These are phyloP conservation scores for Auriscalpium orientale DNA, from an alignment of 768 basidiomycete species.

Conservation along the genomic window DNA sequence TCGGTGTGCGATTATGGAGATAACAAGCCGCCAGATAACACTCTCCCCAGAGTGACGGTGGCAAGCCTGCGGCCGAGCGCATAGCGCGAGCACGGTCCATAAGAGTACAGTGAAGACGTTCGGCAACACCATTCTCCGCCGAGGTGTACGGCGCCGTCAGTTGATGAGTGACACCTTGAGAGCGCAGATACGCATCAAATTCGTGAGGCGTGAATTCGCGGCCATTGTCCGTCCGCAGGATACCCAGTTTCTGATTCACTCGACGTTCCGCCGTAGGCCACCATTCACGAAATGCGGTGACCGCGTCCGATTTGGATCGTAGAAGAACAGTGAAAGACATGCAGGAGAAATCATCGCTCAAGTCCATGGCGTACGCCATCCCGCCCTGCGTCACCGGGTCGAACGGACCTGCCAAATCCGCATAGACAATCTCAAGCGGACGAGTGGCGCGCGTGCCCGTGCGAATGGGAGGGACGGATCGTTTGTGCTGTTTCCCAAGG, in stretches of 20 bases:
- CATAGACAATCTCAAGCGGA: neutral
- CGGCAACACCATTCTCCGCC: constrained; percentile 30
- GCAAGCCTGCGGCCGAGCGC: constrained; percentile 1
- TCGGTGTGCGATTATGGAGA: neutral
- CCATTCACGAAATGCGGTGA: neutral
- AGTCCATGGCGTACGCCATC: neutral
- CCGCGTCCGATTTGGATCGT: neutral
- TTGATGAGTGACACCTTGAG: constrained; percentile 4
- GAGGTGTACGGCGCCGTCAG: constrained; percentile 28
- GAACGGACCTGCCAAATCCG: neutral
- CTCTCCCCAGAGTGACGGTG: neutral
- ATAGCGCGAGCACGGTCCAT: constrained; percentile 11
- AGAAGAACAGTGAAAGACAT: neutral
- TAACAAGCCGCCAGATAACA: neutral
- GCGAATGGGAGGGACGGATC: neutral
- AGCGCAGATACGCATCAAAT: neutral
- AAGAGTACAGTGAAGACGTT: constrained; percentile 29
- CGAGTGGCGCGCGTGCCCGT: neutral
- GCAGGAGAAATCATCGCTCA: neutral
- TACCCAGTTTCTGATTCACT: neutral
- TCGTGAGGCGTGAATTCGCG: too few relatives aligned
- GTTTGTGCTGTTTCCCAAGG: neutral
- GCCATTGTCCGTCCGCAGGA: neutral
- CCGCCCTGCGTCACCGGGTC: neutral
- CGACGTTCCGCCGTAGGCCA: neutral